Evolutionary conservation across 768 basidiomycete genomes (phyloP), one percentile per base, ranked within the genome.

Genomic region (Lyophyllum atratum): DNA sequence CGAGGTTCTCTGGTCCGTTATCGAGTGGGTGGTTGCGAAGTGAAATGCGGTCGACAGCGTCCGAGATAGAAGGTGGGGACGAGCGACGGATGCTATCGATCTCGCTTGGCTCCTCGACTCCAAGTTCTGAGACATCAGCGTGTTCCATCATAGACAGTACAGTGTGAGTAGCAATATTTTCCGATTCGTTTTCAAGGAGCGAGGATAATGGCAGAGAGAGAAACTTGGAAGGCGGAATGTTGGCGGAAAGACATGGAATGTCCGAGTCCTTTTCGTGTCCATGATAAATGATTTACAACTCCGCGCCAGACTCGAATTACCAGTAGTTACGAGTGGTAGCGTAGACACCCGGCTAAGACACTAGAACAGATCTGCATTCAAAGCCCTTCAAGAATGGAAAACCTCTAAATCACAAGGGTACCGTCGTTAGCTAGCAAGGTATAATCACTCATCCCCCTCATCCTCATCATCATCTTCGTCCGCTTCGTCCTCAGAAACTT

Each of bases 401-500:
- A n/a, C 39, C 17, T 40, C 39, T 19, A 15, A 5, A 19, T 15
- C 4, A 40, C 17, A 19, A 19, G 5, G 39, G 39, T 40, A 4
- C n/a, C 19, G 39, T 37, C 39, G 15, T 19, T 37, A 14, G 17
- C 34, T 9, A 4, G 34, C 14, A 7, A n/a, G 26, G 26, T 29
- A 29, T 47, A 29, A 61, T 57, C 55, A 64, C 31, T 69, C 68
- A 22, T 75, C 82, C 0, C 76, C 83, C 10, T 47, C 46, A 1
- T 80, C 81, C 0, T 81, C 84, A 0, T 84, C 88, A 0, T 82
- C 89, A 0, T 58, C 56, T 7, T 85, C 91, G 3, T 90, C 93
- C 0, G 73, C 92, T 55, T 95, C 97, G 56, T 95, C 95, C 64
- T 98, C 96, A 0, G 92, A 95, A 1, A 98, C 95, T 31, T 95